Evolutionary conservation across 768 basidiomycete genomes (phyloP), one percentile per base, ranked within the genome.

Genomic region (Hirschioporus abietinus): DNA sequence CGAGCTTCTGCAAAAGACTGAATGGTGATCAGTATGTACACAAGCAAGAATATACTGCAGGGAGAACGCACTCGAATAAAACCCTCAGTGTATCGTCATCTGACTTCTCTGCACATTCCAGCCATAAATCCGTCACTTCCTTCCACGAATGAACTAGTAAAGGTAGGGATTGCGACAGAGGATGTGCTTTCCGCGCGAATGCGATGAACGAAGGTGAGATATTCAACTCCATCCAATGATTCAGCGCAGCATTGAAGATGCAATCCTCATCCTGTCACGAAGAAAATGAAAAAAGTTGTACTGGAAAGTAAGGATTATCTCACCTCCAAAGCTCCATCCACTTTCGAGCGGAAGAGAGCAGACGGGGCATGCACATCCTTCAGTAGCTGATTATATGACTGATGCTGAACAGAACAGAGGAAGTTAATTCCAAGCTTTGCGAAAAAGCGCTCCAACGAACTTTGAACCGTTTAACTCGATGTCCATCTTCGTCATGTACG

Each of bases 201-300:
- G 80, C 76, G 65, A 93, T 76, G 74, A 95, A 95, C 1, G 86
- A 81, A 0, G 90, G 85, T 1, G 92, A 82, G 24, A 96, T 84
- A 74, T 92, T 94, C 67, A 95, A 83, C 70, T 95, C 89, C 70
- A 84, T 79, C 88, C 90, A 92, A 72, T 91, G 86, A 27, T 86
- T 80, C 35, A 96, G 79, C 1, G 90, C 83, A 69, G 85, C 81
- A 65, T 89, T 52, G 86, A 71, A 96, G 95, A 73, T 93, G 88
- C 0, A 90, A 92, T 66, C 88, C 86, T 72, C 86, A 69, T 94
- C 90, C 90, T 93, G 65, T 1, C 4, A 30, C 30, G 30, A 30
- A 70, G 35, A 26, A 25, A 42, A n/a, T 7, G 60, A 8, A 10
- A 61, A 23, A 25, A 63, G 24, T 36, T 35, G 60, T 64, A 52